phyloP scores from a whole-genome alignment of 257 asterid genomes.

The Nicotiana attenuata region DNA sequence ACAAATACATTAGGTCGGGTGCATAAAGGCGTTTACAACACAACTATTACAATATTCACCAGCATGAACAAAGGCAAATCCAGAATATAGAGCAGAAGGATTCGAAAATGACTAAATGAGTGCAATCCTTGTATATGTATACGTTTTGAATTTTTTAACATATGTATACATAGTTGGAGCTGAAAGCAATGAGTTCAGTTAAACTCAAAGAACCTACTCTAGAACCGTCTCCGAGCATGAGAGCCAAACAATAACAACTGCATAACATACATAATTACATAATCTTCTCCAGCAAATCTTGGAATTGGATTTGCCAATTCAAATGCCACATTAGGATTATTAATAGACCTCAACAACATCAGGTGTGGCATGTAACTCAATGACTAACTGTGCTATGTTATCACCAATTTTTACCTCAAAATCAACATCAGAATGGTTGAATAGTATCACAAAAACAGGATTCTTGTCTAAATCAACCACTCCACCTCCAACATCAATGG shows the following conservation, averaged over 20 bases:
- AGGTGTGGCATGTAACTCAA: conserved; percentile 42
- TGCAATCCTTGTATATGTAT: not conserved
- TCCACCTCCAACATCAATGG: conserved; percentile 25
- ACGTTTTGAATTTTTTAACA: not conserved
- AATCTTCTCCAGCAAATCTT: not conserved
- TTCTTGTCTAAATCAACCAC: conserved; percentile 36
- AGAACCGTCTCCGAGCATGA: not conserved
- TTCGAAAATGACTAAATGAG: not conserved
- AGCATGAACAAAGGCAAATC: not conserved
- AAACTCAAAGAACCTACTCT: not conserved
- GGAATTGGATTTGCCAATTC: conserved; percentile 10
- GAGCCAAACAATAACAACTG: not conserved
- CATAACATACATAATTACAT: not conserved
- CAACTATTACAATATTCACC: not conserved
- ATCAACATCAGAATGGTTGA: conserved; percentile 46
- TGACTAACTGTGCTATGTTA: conserved; percentile 48
- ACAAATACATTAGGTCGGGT: not conserved
- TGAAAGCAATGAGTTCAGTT: not conserved
- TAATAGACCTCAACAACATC: conserved; percentile 44
- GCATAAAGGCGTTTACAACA: not conserved
- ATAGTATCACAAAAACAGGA: conserved; percentile 54
- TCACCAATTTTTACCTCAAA: conserved; percentile 48
- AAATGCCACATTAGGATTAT: conserved; percentile 11
- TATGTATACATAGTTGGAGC: not conserved
- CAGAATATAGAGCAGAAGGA: not conserved